A percentile compares a stretch with the other conserved stretches of the same genome.
Conservation (phyloP, 1,284 basidiomycete species). For the Apiotrichum montevideense region DNA sequence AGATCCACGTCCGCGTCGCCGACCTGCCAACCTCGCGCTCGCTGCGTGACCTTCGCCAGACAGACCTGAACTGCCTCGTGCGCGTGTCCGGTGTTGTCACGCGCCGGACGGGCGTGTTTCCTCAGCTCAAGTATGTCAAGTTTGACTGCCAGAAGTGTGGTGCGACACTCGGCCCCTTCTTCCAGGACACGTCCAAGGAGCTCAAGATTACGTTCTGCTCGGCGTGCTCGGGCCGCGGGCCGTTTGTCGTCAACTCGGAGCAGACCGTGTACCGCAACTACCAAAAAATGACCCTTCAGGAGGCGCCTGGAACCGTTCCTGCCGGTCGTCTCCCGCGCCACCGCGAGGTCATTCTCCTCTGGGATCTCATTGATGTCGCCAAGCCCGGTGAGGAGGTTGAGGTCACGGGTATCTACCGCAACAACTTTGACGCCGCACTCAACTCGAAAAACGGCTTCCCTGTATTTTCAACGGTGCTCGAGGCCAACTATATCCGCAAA, state of each 20-base stretch:
- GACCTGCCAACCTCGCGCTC: constrained; percentile 85
- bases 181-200: constrained; percentile 92
- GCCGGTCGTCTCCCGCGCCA: constrained; percentile 94
- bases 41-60: constrained; percentile 86
- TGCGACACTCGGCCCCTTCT: constrained; percentile 89
- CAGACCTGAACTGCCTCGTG: constrained; percentile 90
- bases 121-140: constrained; percentile 98
- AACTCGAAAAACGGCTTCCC: constrained; percentile 99
- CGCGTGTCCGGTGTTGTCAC: constrained; percentile 97
- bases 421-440: constrained; percentile 96
- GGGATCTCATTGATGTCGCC: constrained; percentile 96
- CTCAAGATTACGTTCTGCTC: constrained; percentile 91
- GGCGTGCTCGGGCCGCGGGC: constrained; percentile 87
- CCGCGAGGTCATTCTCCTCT: constrained; percentile 90
- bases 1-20: constrained; percentile 94
- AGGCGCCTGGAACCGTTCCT: constrained; percentile 96
- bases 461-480: constrained; percentile 95
- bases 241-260: constrained; percentile 94
- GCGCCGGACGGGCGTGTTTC: constrained; percentile 90
- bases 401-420: constrained; percentile 94
- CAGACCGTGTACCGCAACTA: constrained; percentile 98
- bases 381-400: constrained; percentile 99
- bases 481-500: constrained; percentile 96
- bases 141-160: constrained; percentile 95
- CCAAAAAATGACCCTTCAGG: constrained; percentile 97